Conservation (phyloP, 371 early-diverging fungal species). For the Parasitella parasitica region DNA sequence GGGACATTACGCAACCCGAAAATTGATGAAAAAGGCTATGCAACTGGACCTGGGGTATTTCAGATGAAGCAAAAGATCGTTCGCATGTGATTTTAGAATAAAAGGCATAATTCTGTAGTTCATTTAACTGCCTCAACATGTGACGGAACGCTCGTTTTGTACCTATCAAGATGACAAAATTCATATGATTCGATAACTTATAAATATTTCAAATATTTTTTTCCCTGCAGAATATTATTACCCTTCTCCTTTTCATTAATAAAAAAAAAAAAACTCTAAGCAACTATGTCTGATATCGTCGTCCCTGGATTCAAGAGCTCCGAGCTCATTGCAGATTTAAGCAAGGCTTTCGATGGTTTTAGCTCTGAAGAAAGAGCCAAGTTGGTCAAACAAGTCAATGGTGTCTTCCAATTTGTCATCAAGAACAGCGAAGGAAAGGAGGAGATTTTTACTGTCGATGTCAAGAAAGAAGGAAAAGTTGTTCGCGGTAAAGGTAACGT, state of each 20-base stretch:
- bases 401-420: conserved; percentile 84
- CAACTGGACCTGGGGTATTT: not conserved
- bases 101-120: not conserved
- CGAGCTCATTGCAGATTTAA: conserved; percentile 41
- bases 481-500: conserved; percentile 61
- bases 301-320: conserved; percentile 51
- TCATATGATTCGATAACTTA: not conserved
- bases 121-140: not conserved
- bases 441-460: conserved; percentile 74
- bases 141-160: conserved; percentile 6
- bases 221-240: too few relatives aligned
- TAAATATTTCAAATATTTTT: not conserved
- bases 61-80: too few relatives aligned
- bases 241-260: not conserved
- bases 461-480: conserved; percentile 68
- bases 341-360: conserved; percentile 35
- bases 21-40: not conserved
- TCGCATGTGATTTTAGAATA: not conserved
- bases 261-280: not conserved
- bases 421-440: conserved; percentile 63
- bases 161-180: conserved; percentile 8
- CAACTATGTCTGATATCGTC: conserved; percentile 41
- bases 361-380: conserved; percentile 41
- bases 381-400: conserved; percentile 66
- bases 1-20: not conserved